These are phyloP conservation scores for Fusarium virguliforme DNA, from an alignment of 2,329 filamentous ascomycete genomes.

Conservation along the genomic window DNA sequence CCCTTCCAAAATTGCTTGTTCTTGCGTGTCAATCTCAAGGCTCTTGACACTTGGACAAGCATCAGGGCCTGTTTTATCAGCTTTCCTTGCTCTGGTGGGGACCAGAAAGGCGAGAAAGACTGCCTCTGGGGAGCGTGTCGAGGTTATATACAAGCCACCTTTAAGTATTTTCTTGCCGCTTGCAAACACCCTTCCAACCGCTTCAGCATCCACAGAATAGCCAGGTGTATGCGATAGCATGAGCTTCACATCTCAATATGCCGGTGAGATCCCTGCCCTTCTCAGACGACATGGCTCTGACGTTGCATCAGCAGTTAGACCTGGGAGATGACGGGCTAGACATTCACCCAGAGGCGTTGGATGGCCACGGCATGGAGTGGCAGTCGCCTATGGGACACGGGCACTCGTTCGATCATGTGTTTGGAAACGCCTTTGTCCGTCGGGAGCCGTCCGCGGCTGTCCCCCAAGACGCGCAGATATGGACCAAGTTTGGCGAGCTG, in stretches of 20 bases:
- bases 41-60: background rate
- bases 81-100: background rate
- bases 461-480: constrained; percentile 22
- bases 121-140: background rate
- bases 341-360: constrained; percentile 17
- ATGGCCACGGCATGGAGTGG: constrained; percentile 22
- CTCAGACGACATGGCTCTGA: background rate
- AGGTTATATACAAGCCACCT: constrained; percentile 6
- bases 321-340: constrained; percentile 20
- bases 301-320: constrained; percentile 20
- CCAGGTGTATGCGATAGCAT: constrained; percentile 23
- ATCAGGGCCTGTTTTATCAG: background rate
- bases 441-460: constrained; percentile 4
- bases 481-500: constrained; percentile 42
- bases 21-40: background rate
- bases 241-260: constrained; percentile 22
- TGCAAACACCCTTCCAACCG: background rate
- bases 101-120: background rate
- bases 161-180: background rate
- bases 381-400: constrained; percentile 2
- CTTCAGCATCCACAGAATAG: background rate
- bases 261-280: constrained; percentile 26
- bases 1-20: background rate
- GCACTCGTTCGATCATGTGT: constrained; percentile 24
- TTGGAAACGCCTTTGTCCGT: constrained; percentile 27